Base-by-base conservation (phyloP, 192 early-diverging fungal genomes). In the Podila clonocystis region DNA sequence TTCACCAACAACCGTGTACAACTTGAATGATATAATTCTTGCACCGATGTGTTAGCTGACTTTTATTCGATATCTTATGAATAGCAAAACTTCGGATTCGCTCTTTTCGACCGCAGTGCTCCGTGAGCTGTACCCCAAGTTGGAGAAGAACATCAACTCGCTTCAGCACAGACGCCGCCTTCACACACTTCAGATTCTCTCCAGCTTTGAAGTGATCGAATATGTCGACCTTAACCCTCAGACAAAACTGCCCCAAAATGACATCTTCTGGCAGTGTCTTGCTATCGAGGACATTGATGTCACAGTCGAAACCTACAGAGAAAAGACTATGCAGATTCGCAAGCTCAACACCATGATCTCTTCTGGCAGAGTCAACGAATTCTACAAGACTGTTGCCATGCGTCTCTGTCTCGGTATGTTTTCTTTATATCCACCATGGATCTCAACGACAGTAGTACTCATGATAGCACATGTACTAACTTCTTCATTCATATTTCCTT, bases 311-410 rank as follows among this genome's bases (percentile, higher is more conserved):
- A 84, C 89, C 19, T 89, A 87, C 76, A 94, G 96, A 70, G 95
- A 98, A 30, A 95, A 94, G 68, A 83, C 90, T 8, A 90, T 94
- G 72, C 85, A 89, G 12, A 85, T 99, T 59, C 90, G 93, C 55
- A 89, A 87, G 24, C 80, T 98, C 63, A 86, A 90, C 33, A 84
- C 89, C 4, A 83, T 97, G 31, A 75, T 92, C 5, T 72, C 82
- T 9, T 88, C 88, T 49, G 84, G 88, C 19, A 84, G 88, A 36
- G 61, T 95, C 19, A 94, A 97, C 2, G 85, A 86, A 49, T 59
- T 92, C n/a, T 97, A 95, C 86, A 73, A 76, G 61, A 86, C 91
- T 30, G 86, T 89, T 20, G 85, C 92, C 26, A 85, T 91, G 62
- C 89, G 89, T 50, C 86, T 91, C 33, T 77, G 90, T 66, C 82